These are phyloP conservation scores for Glomus cerebriforme DNA, from an alignment of 192 early-diverging fungal species.

Conservation along the genomic window DNA sequence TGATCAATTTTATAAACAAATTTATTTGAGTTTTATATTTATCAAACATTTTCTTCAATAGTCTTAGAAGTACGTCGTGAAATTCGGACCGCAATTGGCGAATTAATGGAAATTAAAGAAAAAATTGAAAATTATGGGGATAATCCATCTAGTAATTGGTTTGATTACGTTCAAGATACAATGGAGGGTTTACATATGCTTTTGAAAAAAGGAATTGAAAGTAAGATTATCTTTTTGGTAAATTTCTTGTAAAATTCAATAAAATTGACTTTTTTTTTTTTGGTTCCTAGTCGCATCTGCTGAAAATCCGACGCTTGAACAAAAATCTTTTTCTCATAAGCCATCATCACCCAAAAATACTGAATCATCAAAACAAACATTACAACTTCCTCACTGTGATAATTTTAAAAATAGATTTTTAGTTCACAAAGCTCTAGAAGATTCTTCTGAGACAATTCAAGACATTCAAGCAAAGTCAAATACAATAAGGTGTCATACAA, in stretches of 20 bases:
- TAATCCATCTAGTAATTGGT: slow-evolving; percentile 7
- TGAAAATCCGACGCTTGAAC: neutral
- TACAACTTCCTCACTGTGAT: neutral
- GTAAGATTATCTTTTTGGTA: neutral
- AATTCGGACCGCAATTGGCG: slow-evolving; percentile 7
- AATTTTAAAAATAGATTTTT: neutral
- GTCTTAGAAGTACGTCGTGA: slow-evolving; percentile 27
- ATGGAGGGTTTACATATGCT: slow-evolving; percentile 23
- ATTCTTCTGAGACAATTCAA: slow-evolving; percentile 1
- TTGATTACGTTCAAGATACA: slow-evolving; percentile 24
- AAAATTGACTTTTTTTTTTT: neutral
- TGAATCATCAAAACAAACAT: neutral
- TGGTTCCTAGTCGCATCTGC: neutral
- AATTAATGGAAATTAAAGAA: slow-evolving; percentile 21
- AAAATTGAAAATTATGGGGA: slow-evolving; percentile 14
- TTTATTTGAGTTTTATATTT: neutral
- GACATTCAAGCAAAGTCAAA: neutral
- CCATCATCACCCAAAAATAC: neutral
- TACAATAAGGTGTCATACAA: neutral
- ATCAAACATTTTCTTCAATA: neutral
- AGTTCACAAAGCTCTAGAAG: neutral
- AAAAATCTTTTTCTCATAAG: neutral
- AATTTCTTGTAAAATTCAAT: neutral
- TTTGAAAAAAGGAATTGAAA: slow-evolving; percentile 26
- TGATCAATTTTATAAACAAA: neutral